Evolutionary conservation across 148 eudicot species (phyloP).

Genomic region (Silene conica): DNA sequence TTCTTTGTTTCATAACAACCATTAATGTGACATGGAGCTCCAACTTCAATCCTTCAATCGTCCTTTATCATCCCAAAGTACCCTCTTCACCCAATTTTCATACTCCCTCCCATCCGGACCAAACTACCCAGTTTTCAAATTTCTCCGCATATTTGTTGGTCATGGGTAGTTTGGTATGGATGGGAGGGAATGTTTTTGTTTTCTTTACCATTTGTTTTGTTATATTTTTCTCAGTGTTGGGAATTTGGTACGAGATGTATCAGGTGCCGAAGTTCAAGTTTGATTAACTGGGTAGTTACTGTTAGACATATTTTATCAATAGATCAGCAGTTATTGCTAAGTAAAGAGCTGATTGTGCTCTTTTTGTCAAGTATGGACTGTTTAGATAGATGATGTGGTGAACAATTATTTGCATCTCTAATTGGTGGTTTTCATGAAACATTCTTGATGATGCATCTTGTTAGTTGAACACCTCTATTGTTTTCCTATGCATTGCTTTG

Average conservation of each 20-base stretch:
- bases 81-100: neutral
- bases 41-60: constrained; percentile 4
- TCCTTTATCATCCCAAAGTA: constrained; percentile 1
- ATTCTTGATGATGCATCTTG: neutral
- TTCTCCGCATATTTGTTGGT: too few relatives aligned
- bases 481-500: too few relatives aligned
- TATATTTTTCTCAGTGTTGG: neutral
- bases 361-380: neutral
- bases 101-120: neutral
- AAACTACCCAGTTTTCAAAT: too few relatives aligned
- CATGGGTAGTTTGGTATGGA: too few relatives aligned
- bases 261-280: neutral
- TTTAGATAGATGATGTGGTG: too few relatives aligned
- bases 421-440: neutral
- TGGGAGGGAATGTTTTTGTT: neutral
- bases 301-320: neutral
- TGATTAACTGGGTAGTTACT: neutral
- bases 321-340: too few relatives aligned
- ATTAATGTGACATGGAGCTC: constrained; percentile 10
- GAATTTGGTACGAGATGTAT: neutral
- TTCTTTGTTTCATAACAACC: neutral
- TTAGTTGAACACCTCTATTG: too few relatives aligned
- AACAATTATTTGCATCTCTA: too few relatives aligned
- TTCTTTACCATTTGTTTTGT: neutral
- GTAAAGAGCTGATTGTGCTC: neutral